Evolutionary conservation across 768 basidiomycete species (phyloP).

Genomic region (Tylopilus plumbeoviolaceoides): DNA sequence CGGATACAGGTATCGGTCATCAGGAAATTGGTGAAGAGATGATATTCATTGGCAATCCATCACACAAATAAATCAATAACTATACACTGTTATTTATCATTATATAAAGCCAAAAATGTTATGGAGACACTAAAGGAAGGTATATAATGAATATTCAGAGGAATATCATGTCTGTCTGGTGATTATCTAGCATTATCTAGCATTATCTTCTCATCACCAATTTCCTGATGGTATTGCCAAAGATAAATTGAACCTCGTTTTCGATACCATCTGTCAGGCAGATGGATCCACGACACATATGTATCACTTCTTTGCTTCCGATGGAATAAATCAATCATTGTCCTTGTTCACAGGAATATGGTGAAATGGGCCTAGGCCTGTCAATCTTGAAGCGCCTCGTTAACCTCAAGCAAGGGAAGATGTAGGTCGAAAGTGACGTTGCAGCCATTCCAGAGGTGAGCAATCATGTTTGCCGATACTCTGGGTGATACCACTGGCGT

Average conservation of each 20-base stretch:
- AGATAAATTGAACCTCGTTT: constrained; percentile 96
- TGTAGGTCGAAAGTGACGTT: constrained; percentile 99
- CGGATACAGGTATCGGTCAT: constrained; percentile 98
- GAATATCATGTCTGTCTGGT: too few species aligned
- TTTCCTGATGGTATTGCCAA: constrained; percentile 98
- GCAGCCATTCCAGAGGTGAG: constrained; percentile 80
- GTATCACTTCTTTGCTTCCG: constrained; percentile 27
- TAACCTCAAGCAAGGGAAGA: constrained; percentile 94
- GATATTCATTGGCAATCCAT: too few species aligned
- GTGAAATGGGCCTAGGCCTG: constrained; percentile 92
- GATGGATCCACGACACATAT: constrained; percentile 94
- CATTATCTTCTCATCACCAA: too few species aligned
- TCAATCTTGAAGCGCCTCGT: constrained; percentile 98
- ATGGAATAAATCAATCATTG: constrained; percentile 13
- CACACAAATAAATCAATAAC: too few species aligned
- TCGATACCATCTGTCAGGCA: constrained; percentile 98
- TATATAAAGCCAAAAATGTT: too few species aligned
- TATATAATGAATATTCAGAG: too few species aligned
- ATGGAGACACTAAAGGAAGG: too few species aligned
- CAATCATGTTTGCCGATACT: constrained; percentile 91
- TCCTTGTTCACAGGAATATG: constrained; percentile 68
- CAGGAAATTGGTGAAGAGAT: too few species aligned
- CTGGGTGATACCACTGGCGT: constrained; percentile 72
- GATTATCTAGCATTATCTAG: too few species aligned
- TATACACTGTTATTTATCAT: too few species aligned